A percentile compares a stretch with the other conserved stretches of the same genome.
phyloP scores from a whole-genome alignment of 768 basidiomycete genomes.

The Tephrocybe sp. region DNA sequence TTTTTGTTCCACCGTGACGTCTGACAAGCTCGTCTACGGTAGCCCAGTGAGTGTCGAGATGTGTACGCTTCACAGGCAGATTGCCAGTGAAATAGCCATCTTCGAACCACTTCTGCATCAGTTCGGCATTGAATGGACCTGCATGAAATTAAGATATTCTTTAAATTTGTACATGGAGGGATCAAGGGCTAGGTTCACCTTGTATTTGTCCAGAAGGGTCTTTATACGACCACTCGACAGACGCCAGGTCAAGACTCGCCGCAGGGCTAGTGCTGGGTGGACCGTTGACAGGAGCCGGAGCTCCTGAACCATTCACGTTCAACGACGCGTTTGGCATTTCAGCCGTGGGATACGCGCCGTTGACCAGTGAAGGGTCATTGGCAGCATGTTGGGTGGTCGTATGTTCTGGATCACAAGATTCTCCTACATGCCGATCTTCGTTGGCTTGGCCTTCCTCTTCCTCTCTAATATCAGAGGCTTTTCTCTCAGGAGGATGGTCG shows the following conservation, averaged over 20 bases:
- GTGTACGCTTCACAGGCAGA: slow-evolving; percentile 81
- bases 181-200: slow-evolving; percentile 46
- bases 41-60: slow-evolving; percentile 65
- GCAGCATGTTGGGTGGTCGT: background rate
- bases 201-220: slow-evolving; percentile 92
- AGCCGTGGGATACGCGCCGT: slow-evolving; percentile 5
- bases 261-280: slow-evolving; percentile 29
- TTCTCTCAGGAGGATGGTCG: slow-evolving; percentile 37
- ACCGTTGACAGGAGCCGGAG: slow-evolving; percentile 11
- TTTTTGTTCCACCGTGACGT: slow-evolving; percentile 48
- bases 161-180: slow-evolving; percentile 7
- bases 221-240: slow-evolving; percentile 86
- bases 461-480: slow-evolving; percentile 53
- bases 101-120: slow-evolving; percentile 95
- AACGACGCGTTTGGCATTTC: slow-evolving; percentile 16
- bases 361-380: background rate
- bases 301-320: slow-evolving; percentile 14
- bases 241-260: slow-evolving; percentile 50
- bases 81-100: slow-evolving; percentile 85
- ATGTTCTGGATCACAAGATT: background rate
- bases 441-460: slow-evolving; percentile 42
- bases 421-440: slow-evolving; percentile 2
- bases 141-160: slow-evolving; percentile 2
- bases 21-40: slow-evolving; percentile 58
- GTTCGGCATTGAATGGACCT: slow-evolving; percentile 87